These are phyloP conservation scores for Kwoniella shandongensis DNA, from an alignment of 768 basidiomycete genomes.

Conservation along the genomic window DNA sequence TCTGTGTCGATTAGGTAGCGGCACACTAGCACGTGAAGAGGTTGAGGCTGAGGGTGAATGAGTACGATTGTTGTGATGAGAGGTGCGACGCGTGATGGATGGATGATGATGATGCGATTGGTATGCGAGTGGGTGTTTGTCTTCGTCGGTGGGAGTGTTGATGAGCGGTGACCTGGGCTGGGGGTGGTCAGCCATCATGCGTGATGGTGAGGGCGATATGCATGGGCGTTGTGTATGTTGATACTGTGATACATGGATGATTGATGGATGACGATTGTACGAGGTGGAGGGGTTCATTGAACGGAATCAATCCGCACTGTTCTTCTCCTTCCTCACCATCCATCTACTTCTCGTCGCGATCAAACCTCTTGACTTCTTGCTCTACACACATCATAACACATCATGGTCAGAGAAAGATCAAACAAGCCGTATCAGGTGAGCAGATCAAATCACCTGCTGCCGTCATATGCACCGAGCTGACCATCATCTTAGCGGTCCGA, in stretches of 20 bases:
- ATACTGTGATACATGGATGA: not conserved
- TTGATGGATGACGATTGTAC: not conserved
- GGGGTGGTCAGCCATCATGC: conserved; percentile 9
- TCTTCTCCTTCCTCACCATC: too few relatives aligned
- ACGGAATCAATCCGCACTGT: conserved; percentile 11
- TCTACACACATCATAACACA: not conserved
- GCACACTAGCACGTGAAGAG: too few relatives aligned
- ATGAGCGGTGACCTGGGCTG: conserved; percentile 12
- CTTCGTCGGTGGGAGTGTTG: not conserved
- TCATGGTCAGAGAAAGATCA: conserved; percentile 13
- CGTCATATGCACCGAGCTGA: conserved; percentile 1
- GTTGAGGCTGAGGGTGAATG: too few relatives aligned
- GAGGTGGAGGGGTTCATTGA: not conserved
- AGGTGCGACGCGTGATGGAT: conserved; percentile 18
- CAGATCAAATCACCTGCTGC: too few relatives aligned
- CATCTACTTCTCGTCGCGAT: too few relatives aligned
- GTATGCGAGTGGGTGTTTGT: not conserved
- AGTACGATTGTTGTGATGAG: not conserved
- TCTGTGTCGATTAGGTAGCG: not conserved
- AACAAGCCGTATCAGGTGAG: conserved; percentile 21
- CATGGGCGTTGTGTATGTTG: not conserved
- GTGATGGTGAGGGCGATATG: not conserved
- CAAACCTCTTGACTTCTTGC: not conserved
- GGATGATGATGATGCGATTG: not conserved
- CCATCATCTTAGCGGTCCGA: conserved; percentile 18